Evolutionary conservation across 2,329 filamentous ascomycete genomes (phyloP).

Genomic region (Albifimbria verrucaria): DNA sequence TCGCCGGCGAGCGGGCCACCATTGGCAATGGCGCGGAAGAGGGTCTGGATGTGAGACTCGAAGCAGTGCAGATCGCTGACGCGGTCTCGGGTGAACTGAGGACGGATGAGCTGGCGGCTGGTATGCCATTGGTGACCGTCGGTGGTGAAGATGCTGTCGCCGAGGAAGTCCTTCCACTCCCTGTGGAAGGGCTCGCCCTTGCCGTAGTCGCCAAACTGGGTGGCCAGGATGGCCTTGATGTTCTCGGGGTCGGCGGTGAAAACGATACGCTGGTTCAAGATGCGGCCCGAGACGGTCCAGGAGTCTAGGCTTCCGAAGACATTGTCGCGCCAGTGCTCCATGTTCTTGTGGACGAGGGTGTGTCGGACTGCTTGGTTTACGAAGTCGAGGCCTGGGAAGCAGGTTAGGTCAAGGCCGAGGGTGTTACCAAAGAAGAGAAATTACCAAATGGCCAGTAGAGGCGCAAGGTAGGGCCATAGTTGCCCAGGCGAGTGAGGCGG

Average conservation of each 20-base stretch:
- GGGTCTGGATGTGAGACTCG: conserved; percentile 70
- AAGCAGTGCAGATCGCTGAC: conserved; percentile 79
- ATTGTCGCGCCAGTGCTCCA: conserved; percentile 57
- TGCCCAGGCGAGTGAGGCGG: conserved; percentile 44
- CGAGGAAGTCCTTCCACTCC: conserved; percentile 74
- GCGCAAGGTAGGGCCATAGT: conserved; percentile 33
- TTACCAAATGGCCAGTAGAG: conserved; percentile 45
- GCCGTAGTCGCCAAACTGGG: conserved; percentile 80
- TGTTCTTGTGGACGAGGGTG: conserved; percentile 50
- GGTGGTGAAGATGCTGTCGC: conserved; percentile 73
- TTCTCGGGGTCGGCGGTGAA: conserved; percentile 85
- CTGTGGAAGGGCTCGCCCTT: conserved; percentile 73
- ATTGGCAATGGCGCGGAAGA: conserved; percentile 67
- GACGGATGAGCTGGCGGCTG: conserved; percentile 76
- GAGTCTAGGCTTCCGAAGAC: conserved; percentile 39
- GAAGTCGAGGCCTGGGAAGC: conserved; percentile 58
- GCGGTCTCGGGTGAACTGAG: conserved; percentile 83
- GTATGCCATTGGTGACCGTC: conserved; percentile 77
- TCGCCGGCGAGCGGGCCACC: conserved; percentile 56
- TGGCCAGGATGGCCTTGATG: conserved; percentile 85
- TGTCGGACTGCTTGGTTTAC: conserved; percentile 54
- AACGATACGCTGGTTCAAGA: conserved; percentile 58
- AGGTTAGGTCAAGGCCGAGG: not conserved
- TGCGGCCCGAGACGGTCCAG: conserved; percentile 59
- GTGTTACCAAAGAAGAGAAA: too few species aligned